Evolutionary conservation across 192 early-diverging fungal genomes (phyloP), one percentile per base, ranked within the genome.

Genomic region (Backusella circina): DNA sequence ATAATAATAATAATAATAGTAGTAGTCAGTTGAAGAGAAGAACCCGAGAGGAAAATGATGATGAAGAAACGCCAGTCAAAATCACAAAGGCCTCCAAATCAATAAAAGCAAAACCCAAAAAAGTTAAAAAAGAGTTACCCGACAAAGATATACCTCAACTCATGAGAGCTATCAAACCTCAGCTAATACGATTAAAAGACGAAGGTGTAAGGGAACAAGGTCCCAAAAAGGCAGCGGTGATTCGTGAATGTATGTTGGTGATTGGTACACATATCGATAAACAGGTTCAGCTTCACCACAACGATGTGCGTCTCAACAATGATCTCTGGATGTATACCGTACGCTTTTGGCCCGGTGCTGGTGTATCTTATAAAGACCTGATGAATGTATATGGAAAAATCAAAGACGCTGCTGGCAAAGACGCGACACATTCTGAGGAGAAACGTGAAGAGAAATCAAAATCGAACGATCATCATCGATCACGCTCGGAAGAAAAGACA

Each of bases 251-350:
- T 37, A 74, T 93, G 10, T 68, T 74, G 3, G 77, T 72, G 21
- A 88, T 92, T 79, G 92, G 91, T 31, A 80, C 80, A 16, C 83
- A 88, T 61, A 90, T 92, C 65, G 79, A 85, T 16, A 69, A 76
- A 9, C 35, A 85, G 6, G 80, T 84, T 0, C 80, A 6, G 18
- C 79, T 82, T 73, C 67, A 10, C 47, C 67, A 39, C 38, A 21
- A 77, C 65, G 78, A 72, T 72, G 28, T 41, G 0, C 76, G 73
- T 67, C 82, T 44, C 44, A 83, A 85, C 69, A 84, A 83, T 33
- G 89, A 89, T 79, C 75, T 89, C 72, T 95, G 88, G 95, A 88
- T 88, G 74, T 92, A 86, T 84, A 90, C 84, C 71, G 87, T 88
- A 30, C 86, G 84, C 67, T 94, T 87, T 75, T 91, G 90, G 92